These are phyloP conservation scores for Xylariaceae sp. DNA, from an alignment of 2,329 filamentous ascomycete species.

Conservation along the genomic window DNA sequence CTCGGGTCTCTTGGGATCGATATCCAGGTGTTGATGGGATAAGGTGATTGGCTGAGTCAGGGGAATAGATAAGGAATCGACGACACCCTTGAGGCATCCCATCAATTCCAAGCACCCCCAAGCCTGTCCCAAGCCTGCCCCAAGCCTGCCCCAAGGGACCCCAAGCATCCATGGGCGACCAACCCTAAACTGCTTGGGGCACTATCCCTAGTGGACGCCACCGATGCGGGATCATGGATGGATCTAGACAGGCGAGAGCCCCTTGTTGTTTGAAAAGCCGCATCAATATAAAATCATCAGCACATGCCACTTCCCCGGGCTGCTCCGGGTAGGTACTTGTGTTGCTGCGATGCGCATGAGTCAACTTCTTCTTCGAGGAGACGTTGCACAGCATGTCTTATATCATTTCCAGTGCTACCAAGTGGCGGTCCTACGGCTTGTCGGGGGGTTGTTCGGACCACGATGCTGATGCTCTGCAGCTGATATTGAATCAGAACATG, in stretches of 20 bases:
- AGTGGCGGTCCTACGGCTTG: background rate
- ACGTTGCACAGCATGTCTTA: background rate
- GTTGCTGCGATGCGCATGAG: too few relatives aligned
- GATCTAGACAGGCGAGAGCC: background rate
- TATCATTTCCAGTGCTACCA: background rate
- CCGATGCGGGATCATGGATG: background rate
- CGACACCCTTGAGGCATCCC: background rate
- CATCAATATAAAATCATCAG: background rate
- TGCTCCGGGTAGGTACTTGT: too few relatives aligned
- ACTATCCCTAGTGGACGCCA: slow-evolving; percentile 1
- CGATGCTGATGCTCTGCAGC: too few relatives aligned
- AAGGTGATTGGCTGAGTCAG: slow-evolving; percentile 8
- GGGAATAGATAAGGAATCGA: slow-evolving; percentile 15
- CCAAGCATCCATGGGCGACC: too few relatives aligned
- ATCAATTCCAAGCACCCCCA: background rate
- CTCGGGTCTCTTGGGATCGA: background rate
- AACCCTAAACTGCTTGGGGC: too few relatives aligned
- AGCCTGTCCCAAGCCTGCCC: background rate
- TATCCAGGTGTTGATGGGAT: background rate
- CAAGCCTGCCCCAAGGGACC: background rate
- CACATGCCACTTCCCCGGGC: too few relatives aligned
- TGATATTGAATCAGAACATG: too few relatives aligned
- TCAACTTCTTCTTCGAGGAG: background rate
- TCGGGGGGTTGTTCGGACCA: too few relatives aligned
- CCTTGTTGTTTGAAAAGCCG: background rate